Conservation (phyloP, 371 early-diverging fungal species). For the Mucor saturninus region DNA sequence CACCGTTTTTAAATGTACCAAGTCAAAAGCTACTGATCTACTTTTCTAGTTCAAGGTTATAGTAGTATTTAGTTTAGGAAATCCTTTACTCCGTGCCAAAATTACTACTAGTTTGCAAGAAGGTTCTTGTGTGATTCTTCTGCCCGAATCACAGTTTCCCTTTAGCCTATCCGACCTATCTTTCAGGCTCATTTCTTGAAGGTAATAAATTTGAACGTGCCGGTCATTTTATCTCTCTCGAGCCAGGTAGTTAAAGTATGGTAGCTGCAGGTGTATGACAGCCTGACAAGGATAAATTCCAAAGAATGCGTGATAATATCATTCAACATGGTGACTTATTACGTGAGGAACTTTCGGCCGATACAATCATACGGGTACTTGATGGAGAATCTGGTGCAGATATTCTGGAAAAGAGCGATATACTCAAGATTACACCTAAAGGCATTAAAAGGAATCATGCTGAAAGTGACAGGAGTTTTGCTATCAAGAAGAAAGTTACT, state of each 20-base stretch:
- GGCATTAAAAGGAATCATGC: constrained; percentile 53
- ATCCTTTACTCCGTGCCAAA: no score
- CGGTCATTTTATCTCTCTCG: constrained; percentile 51
- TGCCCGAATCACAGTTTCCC: constrained; percentile 61
- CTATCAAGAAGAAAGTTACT: constrained; percentile 44
- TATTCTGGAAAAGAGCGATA: constrained; percentile 35
- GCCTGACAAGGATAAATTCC: constrained; percentile 34
- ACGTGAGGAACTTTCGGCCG: constrained; percentile 47
- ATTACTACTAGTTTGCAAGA: no score
- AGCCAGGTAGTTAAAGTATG: constrained; percentile 43
- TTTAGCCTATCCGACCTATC: constrained; percentile 60
- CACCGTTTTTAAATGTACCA: no score
- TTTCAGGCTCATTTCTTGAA: constrained; percentile 51
- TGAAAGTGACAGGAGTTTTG: constrained; percentile 57
- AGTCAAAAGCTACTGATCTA: no score
- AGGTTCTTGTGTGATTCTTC: no score
- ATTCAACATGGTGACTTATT: constrained; percentile 47
- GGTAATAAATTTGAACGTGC: constrained; percentile 57
- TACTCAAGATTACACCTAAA: constrained; percentile 31
- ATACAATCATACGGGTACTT: constrained; percentile 47
- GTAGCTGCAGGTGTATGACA: constrained; percentile 58
- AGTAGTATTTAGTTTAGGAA: no score
- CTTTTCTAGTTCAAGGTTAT: no score
- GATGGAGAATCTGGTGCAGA: constrained; percentile 45
- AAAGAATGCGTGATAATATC: constrained; percentile 48